phyloP scores from a whole-genome alignment of 2,329 filamentous ascomycete genomes.

The Curvularia verruculosa region DNA sequence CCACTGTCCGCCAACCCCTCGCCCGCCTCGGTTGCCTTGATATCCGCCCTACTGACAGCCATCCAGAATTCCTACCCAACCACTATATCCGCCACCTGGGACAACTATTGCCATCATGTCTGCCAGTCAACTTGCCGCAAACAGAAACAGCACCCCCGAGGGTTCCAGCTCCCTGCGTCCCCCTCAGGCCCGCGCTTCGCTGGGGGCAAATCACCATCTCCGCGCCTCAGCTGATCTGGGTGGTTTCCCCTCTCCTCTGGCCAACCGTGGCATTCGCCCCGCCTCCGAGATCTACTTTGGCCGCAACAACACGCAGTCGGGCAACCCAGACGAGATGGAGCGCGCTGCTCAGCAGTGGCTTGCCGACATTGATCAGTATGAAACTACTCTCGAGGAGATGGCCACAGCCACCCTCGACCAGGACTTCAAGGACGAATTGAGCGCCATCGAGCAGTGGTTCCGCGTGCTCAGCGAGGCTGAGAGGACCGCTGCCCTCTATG shows the following conservation, averaged over 20 bases:
- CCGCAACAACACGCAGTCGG: slow-evolving; percentile 69
- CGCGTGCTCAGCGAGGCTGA: slow-evolving; percentile 96
- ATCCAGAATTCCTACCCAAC: slow-evolving; percentile 12
- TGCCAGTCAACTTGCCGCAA: slow-evolving; percentile 60
- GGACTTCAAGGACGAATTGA: slow-evolving; percentile 99
- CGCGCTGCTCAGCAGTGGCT: slow-evolving; percentile 98
- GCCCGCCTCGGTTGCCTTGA: not conserved
- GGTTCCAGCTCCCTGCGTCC: slow-evolving; percentile 83
- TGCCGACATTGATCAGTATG: slow-evolving; percentile 97
- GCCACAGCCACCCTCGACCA: slow-evolving; percentile 97
- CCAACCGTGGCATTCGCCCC: slow-evolving; percentile 82
- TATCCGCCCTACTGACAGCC: slow-evolving; percentile 5
- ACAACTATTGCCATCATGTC: slow-evolving; percentile 49
- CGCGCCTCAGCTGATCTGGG: slow-evolving; percentile 97
- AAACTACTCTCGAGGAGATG: slow-evolving; percentile 99
- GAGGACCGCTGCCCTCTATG: slow-evolving; percentile 92
- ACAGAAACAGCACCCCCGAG: slow-evolving; percentile 97
- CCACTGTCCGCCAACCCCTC: slow-evolving; percentile 13
- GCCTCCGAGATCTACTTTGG: slow-evolving; percentile 93
- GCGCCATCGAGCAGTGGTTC: slow-evolving; percentile 99
- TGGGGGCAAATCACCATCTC: slow-evolving; percentile 82
- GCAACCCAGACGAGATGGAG: slow-evolving; percentile 84
- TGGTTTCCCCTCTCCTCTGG: slow-evolving; percentile 72
- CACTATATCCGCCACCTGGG: not conserved
- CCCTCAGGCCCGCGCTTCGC: slow-evolving; percentile 74